phyloP scores from a whole-genome alignment of 352 stramenopile genomes.

The Globisporangium canariense region DNA sequence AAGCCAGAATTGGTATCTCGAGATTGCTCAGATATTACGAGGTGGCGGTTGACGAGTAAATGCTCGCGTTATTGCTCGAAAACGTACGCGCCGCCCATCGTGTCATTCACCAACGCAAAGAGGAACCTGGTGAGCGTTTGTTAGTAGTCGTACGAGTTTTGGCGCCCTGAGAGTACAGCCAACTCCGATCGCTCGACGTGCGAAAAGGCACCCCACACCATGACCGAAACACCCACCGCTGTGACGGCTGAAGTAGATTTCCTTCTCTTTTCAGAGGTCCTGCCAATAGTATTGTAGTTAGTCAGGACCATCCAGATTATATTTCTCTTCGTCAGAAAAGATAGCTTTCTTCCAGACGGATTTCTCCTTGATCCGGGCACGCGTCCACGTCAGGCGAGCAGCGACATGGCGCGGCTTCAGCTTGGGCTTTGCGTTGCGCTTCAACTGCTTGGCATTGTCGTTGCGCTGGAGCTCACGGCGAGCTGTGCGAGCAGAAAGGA shows the following conservation, averaged over 20 bases:
- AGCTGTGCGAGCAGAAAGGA: too few species aligned
- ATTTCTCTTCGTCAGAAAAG: too few species aligned
- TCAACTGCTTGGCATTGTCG: background rate
- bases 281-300: background rate
- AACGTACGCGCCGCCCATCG: background rate
- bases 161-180: background rate
- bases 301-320: too few species aligned
- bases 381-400: background rate
- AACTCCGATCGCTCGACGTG: background rate
- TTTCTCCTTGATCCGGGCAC: background rate
- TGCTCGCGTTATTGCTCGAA: too few species aligned
- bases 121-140: background rate
- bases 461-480: background rate
- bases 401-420: background rate
- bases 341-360: too few species aligned
- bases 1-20: too few species aligned
- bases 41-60: too few species aligned
- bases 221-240: background rate
- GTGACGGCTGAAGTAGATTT: background rate
- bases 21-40: too few species aligned
- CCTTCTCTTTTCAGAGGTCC: background rate
- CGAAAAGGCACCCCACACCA: background rate
- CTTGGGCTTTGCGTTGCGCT: background rate
- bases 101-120: background rate
- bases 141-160: background rate